Percentiles rank a stretch among this genome's conserved stretches.
Evolutionary conservation across 1,284 basidiomycete species (phyloP).

Genomic region (Taiwanofungus camphoratus): DNA sequence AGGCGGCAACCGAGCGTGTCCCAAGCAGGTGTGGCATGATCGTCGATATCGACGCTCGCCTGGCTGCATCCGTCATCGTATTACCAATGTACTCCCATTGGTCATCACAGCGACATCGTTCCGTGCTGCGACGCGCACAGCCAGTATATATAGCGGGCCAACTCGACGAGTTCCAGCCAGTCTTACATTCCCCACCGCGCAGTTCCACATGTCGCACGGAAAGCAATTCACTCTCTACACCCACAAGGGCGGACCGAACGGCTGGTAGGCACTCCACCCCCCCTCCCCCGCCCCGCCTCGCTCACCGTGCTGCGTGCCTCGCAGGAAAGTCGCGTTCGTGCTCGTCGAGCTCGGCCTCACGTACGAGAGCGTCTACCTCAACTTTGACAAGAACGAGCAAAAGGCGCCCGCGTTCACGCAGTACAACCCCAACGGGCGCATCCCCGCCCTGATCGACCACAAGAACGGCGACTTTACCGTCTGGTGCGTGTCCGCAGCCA

Average conservation of each 20-base stretch:
- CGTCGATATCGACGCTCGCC: too few species aligned
- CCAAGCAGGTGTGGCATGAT: too few species aligned
- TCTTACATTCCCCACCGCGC: too few species aligned
- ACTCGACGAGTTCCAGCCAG: background rate
- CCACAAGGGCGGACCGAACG: conserved; percentile 17
- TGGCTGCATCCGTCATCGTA: too few species aligned
- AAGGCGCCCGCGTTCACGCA: conserved; percentile 5
- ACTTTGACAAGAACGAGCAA: conserved; percentile 7
- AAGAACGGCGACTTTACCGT: conserved; percentile 6
- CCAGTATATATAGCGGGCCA: background rate
- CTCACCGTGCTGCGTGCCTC: background rate
- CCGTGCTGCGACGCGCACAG: background rate
- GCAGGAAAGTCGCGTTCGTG: conserved; percentile 10
- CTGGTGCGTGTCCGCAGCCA: conserved; percentile 1
- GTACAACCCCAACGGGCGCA: conserved; percentile 10
- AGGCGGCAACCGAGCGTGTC: too few species aligned
- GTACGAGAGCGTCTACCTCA: conserved; percentile 11
- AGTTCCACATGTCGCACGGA: conserved; percentile 15
- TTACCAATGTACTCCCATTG: too few species aligned
- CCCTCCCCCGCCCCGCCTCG: background rate
- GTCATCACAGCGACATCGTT: too few species aligned
- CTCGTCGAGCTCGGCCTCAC: conserved; percentile 6
- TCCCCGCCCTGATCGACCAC: conserved; percentile 8
- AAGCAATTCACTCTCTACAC: conserved; percentile 24
- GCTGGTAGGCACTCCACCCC: conserved; percentile 5